phyloP scores from a whole-genome alignment of 2,329 filamentous ascomycete species.

The Aureobasidium sp. region DNA sequence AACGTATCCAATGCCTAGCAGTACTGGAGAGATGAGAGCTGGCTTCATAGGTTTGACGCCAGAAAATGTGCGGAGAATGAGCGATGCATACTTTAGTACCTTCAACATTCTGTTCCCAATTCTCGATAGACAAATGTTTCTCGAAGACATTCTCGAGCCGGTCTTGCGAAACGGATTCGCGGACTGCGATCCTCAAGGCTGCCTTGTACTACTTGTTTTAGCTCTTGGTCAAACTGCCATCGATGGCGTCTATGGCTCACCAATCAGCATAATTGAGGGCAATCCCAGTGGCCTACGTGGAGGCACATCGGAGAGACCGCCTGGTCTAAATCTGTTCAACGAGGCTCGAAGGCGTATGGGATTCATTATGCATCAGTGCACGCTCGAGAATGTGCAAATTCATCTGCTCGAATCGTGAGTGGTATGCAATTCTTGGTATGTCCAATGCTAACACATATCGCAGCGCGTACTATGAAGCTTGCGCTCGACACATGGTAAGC shows the following conservation, averaged over 20 bases:
- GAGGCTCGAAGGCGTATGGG: constrained; percentile 56
- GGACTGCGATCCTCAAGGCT: constrained; percentile 42
- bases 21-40: constrained; percentile 19
- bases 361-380: constrained; percentile 49
- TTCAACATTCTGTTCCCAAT: constrained; percentile 55
- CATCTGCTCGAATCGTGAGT: constrained; percentile 50
- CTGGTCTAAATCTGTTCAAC: constrained; percentile 55
- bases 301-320: constrained; percentile 44
- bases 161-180: constrained; percentile 44
- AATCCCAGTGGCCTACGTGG: constrained; percentile 48
- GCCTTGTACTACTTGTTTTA: constrained; percentile 51
- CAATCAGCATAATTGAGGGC: constrained; percentile 40
- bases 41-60: constrained; percentile 36
- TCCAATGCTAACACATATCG: not conserved
- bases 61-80: constrained; percentile 45
- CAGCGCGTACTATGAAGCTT: constrained; percentile 49
- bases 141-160: constrained; percentile 39
- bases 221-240: constrained; percentile 53
- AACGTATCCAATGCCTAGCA: constrained; percentile 19
- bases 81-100: constrained; percentile 52
- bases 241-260: constrained; percentile 43
- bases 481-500: constrained; percentile 46
- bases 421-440: not conserved
- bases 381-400: constrained; percentile 54
- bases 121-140: constrained; percentile 51